phyloP scores from a whole-genome alignment of 768 basidiomycete species.

The Termitomyces heimii region DNA sequence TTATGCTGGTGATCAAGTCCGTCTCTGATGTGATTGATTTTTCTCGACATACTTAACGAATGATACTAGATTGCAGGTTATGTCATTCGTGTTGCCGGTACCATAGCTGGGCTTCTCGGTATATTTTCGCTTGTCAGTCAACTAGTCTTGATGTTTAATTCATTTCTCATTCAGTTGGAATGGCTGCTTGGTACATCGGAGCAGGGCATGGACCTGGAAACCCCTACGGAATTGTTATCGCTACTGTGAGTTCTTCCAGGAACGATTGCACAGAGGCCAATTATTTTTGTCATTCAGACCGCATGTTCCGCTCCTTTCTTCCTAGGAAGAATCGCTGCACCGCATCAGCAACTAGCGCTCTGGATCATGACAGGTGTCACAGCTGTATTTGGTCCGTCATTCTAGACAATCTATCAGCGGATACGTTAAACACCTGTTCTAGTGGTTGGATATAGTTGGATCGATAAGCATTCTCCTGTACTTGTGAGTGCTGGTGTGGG shows the following conservation, averaged over 20 bases:
- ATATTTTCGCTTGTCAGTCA: conserved; percentile 2
- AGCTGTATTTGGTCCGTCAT: conserved; percentile 27
- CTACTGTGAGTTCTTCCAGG: conserved; percentile 24
- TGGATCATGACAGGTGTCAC: conserved; percentile 35
- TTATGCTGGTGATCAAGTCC: conserved; percentile 39
- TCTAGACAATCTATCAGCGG: neutral
- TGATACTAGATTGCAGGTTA: conserved; percentile 26
- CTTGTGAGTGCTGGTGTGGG: conserved; percentile 29
- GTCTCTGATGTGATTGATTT: neutral
- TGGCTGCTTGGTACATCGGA: conserved; percentile 40
- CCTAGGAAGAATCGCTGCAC: conserved; percentile 26
- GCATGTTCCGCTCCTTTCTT: conserved; percentile 29
- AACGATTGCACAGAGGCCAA: neutral
- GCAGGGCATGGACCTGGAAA: conserved; percentile 31
- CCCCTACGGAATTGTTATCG: conserved; percentile 35
- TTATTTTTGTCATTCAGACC: conserved; percentile 18
- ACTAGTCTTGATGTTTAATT: neutral
- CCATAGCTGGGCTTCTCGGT: conserved; percentile 29
- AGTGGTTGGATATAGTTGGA: conserved; percentile 40
- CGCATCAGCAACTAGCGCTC: conserved; percentile 27
- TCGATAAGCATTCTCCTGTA: conserved; percentile 25
- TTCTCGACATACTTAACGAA: neutral
- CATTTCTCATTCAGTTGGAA: conserved; percentile 21
- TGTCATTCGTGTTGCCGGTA: conserved; percentile 26
- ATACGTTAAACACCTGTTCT: neutral